Percentiles rank a stretch among this genome's conserved stretches.
Evolutionary conservation across 2,329 filamentous ascomycete genomes (phyloP).

Genomic region (Ustulina deusta): DNA sequence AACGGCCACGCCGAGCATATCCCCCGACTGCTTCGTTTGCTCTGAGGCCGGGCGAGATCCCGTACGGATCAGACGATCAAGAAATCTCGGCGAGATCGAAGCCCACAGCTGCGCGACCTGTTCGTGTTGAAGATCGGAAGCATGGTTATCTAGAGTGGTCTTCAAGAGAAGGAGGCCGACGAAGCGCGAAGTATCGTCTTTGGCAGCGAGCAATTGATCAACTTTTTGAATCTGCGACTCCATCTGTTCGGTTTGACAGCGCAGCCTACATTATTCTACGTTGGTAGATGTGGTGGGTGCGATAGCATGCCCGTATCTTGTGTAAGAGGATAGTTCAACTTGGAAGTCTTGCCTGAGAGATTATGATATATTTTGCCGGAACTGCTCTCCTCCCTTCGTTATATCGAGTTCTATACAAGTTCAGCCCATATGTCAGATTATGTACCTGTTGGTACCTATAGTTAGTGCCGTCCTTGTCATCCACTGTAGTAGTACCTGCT

Average conservation of each 20-base stretch:
- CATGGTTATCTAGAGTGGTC: conserved; percentile 70
- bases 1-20: conserved; percentile 73
- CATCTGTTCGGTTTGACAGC: conserved; percentile 22
- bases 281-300: no score
- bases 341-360: no score
- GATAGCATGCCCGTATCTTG: background rate
- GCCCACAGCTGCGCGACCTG: conserved; percentile 65
- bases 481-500: background rate
- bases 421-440: no score
- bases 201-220: conserved; percentile 66
- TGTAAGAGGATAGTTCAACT: no score
- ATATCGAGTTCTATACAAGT: background rate
- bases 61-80: conserved; percentile 72
- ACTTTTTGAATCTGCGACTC: conserved; percentile 60
- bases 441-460: background rate
- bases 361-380: no score
- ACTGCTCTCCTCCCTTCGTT: background rate
- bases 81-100: conserved; percentile 70
- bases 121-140: conserved; percentile 63
- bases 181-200: conserved; percentile 76
- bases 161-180: conserved; percentile 75
- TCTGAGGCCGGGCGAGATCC: conserved; percentile 55
- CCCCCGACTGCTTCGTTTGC: conserved; percentile 61
- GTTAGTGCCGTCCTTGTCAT: background rate
- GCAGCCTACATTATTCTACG: background rate